Evolutionary conservation across 768 basidiomycete genomes (phyloP), one percentile per base, ranked within the genome.

Genomic region (Multifurca ochricompacta): DNA sequence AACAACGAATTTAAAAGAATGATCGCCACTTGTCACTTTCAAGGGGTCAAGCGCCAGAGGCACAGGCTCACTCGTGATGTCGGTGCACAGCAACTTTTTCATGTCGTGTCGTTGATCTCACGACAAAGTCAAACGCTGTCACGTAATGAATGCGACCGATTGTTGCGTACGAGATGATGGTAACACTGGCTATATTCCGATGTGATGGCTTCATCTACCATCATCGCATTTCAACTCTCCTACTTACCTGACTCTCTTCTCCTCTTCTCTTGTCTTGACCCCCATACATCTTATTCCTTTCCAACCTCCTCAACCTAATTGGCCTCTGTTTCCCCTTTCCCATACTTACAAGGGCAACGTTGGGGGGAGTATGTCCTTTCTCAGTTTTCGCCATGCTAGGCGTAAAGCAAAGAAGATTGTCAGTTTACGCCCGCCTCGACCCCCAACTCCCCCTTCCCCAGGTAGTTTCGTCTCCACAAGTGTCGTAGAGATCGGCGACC

Each of bases 401-500:
- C 58, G 58, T 37, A 60, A 56, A 36, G 54, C 58, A 27, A 61
- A 61, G 60, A 56, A 56, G 51, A 47, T 45, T 4, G 39, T 47
- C 19, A 40, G 34, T 16, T 4, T 43, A 45, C 47, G 46, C 45
- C 7, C 23, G 19, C 16, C 9, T 10, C 53, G 41, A 3, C 34
- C 45, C 18, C 51, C 36, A 7, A 40, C 31, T 16, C 43, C 36
- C 3, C 31, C 54, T 34, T 41, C 42, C 11, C 47, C 48, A n/a
- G 21, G 10, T 28, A 52, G 46, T 41, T 48, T 32, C 28, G 7
- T n/a, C 34, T 53, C 58, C 11, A 25, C 41, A 6, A 21, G 28
- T 31, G 48, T 56, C 30, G 59, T 60, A 18, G 56, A 58, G 19
- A 58, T 60, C 21, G 14, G 34, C 23, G 58, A 61, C 21, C 21